Base-by-base conservation (phyloP, 1,139 yeast genomes). In the Yamadazyma siamensis region DNA sequence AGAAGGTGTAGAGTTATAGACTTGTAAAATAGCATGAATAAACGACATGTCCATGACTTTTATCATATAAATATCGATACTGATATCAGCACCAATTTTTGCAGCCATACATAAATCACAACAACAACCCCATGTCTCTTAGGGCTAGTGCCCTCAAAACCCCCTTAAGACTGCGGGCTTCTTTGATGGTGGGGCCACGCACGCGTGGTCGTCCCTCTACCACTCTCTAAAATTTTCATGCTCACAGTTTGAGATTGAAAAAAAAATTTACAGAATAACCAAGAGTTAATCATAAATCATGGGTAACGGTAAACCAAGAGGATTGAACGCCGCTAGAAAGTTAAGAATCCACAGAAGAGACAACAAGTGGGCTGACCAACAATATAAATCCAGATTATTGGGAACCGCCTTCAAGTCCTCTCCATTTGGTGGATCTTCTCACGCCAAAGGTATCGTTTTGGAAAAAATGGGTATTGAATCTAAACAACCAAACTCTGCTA, bases 401-500 rank as follows among this genome's bases (percentile, higher is more conserved):
- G 98, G 98, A 61, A 91, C 98, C 57, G 96, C 97, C 61, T 94
- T 83, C 95, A 94, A 89, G 80, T 91, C 95, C 49, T 91, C 98
- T 63, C 99, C 98, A 72, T 91, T 94, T 67, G 97, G 97, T 74
- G 98, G 97, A 69, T 89, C 98, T 62, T 94, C 98, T 60, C 98
- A 94, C 87, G 99, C 98, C 65, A 91, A 91, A 80, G 99, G 99
- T 67, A 94, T 94, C 64, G 99, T 94, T 50, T 86, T 94, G 69
- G 99, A 94, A 80, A 94, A 94, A 77, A 84, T 91, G 61, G 98
- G 98, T 80, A 83, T 94, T 71, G 98, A 91, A 80, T 94, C 99
- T 71, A 94, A 94, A 80, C 99, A 94, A 80, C 99, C 99, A 75
- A 94, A 94, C 94, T 94, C 98, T 60, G 99, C 98, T 75, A 91